Evolutionary conservation across 306 rosid species (phyloP), one percentile per base, ranked within the genome.

Genomic region (Cercis canadensis): DNA sequence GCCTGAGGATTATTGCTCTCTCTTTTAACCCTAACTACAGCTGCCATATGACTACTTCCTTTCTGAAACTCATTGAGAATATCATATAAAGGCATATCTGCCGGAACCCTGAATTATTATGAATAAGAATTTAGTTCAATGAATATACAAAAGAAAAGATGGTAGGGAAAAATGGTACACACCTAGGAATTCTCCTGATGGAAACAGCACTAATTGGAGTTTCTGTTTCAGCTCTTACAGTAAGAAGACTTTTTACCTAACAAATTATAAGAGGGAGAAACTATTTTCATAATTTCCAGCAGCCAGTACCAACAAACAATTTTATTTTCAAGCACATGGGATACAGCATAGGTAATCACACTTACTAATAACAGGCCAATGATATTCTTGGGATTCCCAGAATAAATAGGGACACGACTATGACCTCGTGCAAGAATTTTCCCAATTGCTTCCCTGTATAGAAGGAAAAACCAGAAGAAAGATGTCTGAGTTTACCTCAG

Each of bases 1-100:
- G 49, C 73, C 13, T 51, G 85, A 80, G 75, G 85, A 72, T 65
- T 62, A 64, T 72, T 87, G 79, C 10, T 77, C 79, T 80, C 86
- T 67, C 82, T 85, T 70, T 46, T 80, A 39, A 82, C 81, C 79
- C 82, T 94, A 57, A 90, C 95, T 62, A 94, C 96, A 60, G 97
- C 98, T 51, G 98, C 98, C 98, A 94, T 94, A 81, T 94, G 98
- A 67, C 98, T 94, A 71, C 93, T 86, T 18, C 98, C 98, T 73
- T 94, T 94, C 74, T 94, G 97, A 82, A 94, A 94, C 83, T 94
- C 98, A 11, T 94, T 94, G 78, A 94, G 84, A 73, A 94, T 94
- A 75, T 90, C 97, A 70, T 94, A 94, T 55, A 94, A 82, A 74
- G 98, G 97, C 96, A 90, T 89, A 81, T 94, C 89, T 41, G 96